A percentile compares a stretch with the other conserved stretches of the same genome.
Evolutionary conservation across 1,139 yeast genomes (phyloP).

Genomic region (Nakaseomyces nivariensis): DNA sequence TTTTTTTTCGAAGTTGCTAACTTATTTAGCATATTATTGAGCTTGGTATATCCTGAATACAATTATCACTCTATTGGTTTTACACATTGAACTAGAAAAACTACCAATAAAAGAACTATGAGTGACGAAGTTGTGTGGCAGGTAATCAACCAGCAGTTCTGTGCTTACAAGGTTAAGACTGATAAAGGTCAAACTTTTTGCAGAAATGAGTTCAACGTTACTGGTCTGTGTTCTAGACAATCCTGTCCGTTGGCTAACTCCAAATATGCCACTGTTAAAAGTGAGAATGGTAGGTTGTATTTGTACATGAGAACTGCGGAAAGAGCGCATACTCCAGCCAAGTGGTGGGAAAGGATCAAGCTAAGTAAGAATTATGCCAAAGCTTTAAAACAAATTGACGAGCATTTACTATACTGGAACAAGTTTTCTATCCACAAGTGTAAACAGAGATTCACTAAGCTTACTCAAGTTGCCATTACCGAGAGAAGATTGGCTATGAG

Average conservation of each 20-base stretch:
- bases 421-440: slow-evolving; percentile 84
- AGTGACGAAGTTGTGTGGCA: slow-evolving; percentile 72
- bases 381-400: slow-evolving; percentile 83
- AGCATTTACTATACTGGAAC: slow-evolving; percentile 85
- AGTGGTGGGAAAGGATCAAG: slow-evolving; percentile 88
- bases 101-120: slow-evolving; percentile 17
- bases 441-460: slow-evolving; percentile 86
- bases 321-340: slow-evolving; percentile 89
- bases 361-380: slow-evolving; percentile 78
- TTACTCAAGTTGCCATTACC: slow-evolving; percentile 93
- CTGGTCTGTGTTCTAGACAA: slow-evolving; percentile 85
- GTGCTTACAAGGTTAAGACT: slow-evolving; percentile 77
- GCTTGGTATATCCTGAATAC: no score
- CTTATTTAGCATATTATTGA: no score
- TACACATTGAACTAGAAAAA: no score
- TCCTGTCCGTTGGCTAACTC: slow-evolving; percentile 96
- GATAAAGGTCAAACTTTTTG: slow-evolving; percentile 76
- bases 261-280: slow-evolving; percentile 88
- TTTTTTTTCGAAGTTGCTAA: background rate
- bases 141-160: slow-evolving; percentile 79
- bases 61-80: no score
- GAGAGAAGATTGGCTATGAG: slow-evolving; percentile 86
- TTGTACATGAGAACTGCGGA: slow-evolving; percentile 96
- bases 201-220: slow-evolving; percentile 78
- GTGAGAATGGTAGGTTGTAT: slow-evolving; percentile 77